Percentiles rank a stretch among this genome's conserved stretches.
Conservation (phyloP, 192 early-diverging fungal genomes). For the Coemansia sp. region DNA sequence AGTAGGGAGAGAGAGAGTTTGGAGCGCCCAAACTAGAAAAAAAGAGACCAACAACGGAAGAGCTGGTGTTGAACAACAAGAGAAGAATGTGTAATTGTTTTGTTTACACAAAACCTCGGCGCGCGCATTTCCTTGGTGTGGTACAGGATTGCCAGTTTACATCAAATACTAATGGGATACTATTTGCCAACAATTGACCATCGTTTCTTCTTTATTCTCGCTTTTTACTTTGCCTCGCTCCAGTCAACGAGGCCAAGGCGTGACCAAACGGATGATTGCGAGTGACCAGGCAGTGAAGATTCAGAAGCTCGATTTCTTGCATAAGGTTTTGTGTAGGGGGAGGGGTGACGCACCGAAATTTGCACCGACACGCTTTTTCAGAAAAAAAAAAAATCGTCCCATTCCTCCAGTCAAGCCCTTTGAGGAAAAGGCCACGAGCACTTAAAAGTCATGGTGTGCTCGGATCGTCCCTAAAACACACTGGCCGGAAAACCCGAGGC, state of each 20-base stretch:
- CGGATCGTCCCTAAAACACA: background rate
- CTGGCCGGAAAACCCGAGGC: background rate
- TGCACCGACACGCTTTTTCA: background rate
- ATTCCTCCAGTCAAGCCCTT: background rate
- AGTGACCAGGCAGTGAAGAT: background rate
- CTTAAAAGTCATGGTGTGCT: background rate
- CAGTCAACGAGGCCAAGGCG: too few species aligned
- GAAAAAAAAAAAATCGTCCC: background rate
- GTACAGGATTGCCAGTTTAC: background rate
- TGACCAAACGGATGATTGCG: background rate
- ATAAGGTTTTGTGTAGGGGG: background rate
- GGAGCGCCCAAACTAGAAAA: background rate
- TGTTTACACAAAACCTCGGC: background rate
- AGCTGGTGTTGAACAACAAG: background rate
- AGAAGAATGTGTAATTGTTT: background rate
- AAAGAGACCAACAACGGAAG: background rate
- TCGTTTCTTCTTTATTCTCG: background rate
- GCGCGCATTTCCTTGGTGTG: background rate
- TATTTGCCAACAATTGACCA: background rate
- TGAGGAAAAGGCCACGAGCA: background rate
- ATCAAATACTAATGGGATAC: conserved; percentile 4
- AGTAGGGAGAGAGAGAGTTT: background rate
- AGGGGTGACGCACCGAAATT: conserved; percentile 1
- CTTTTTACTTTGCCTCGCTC: background rate
- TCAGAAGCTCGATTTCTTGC: background rate